Evolutionary conservation across 2,329 filamentous ascomycete genomes (phyloP).

Genomic region (Fusarium camptoceras): DNA sequence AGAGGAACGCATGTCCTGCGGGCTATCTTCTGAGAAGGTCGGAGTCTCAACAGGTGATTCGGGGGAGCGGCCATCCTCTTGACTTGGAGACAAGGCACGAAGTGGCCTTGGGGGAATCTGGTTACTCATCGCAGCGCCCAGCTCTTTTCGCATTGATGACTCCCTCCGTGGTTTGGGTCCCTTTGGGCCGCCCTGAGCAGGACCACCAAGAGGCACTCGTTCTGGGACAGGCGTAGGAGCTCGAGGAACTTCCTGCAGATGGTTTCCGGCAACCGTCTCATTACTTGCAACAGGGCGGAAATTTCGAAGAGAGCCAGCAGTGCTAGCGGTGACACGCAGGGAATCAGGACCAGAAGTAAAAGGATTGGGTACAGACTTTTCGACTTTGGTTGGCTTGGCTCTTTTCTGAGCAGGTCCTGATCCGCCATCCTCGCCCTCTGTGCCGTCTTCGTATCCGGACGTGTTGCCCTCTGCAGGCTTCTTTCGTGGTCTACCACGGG

Average conservation of each 20-base stretch:
- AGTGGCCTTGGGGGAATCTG: constrained; percentile 53
- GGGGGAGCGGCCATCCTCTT: constrained; percentile 66
- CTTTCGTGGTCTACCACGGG: constrained; percentile 68
- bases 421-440: constrained; percentile 67
- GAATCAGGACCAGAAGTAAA: constrained; percentile 83
- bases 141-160: constrained; percentile 67
- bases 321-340: constrained; percentile 89
- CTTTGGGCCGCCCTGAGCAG: constrained; percentile 49
- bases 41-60: constrained; percentile 66
- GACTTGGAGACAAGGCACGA: constrained; percentile 57
- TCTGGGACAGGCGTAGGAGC: constrained; percentile 81
- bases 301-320: constrained; percentile 85
- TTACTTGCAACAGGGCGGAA: constrained; percentile 77
- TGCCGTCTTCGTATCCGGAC: constrained; percentile 77
- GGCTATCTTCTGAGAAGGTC: constrained; percentile 72
- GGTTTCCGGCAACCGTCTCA: constrained; percentile 58
- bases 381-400: constrained; percentile 79
- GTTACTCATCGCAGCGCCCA: constrained; percentile 61
- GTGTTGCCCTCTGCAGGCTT: constrained; percentile 72
- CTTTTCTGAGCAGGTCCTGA: constrained; percentile 69
- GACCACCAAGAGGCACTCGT: constrained; percentile 45
- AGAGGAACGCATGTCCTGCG: constrained; percentile 87
- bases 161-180: constrained; percentile 65
- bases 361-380: constrained; percentile 76
- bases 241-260: constrained; percentile 78